Conservation (phyloP, 768 basidiomycete species). For the Dioszegia crocea region DNA sequence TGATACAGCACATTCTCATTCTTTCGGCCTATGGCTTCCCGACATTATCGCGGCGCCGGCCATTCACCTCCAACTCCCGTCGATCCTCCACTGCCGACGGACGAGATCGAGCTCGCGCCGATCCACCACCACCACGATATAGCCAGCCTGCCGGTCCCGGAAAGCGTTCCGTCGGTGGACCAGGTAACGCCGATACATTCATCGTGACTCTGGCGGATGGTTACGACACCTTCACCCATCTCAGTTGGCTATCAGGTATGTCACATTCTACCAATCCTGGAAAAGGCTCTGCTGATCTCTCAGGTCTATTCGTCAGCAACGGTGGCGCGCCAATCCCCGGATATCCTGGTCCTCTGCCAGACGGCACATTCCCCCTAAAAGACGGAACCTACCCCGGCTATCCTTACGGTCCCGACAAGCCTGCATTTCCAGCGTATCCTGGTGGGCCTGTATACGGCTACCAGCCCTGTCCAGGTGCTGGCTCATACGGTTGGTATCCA, state of each 20-base stretch:
- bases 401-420: background rate
- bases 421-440: background rate
- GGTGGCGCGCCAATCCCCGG: slow-evolving; percentile 2
- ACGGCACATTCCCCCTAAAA: slow-evolving; percentile 2
- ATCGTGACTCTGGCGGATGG: slow-evolving; percentile 10
- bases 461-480: background rate
- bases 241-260: slow-evolving; percentile 6
- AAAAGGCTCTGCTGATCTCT: background rate
- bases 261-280: background rate
- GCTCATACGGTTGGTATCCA: slow-evolving; percentile 6
- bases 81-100: background rate
- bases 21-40: slow-evolving; percentile 6
- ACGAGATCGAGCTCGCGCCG: background rate
- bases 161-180: slow-evolving; percentile 12
- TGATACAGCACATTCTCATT: slow-evolving; percentile 5
- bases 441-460: slow-evolving; percentile 6
- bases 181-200: slow-evolving; percentile 8
- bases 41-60: slow-evolving; percentile 1
- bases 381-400: slow-evolving; percentile 6
- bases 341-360: slow-evolving; percentile 1
- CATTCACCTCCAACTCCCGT: slow-evolving; percentile 5
- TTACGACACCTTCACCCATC: background rate
- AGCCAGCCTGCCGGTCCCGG: background rate
- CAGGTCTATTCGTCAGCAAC: slow-evolving; percentile 1
- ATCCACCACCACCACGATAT: background rate